phyloP scores from a whole-genome alignment of 2,329 filamentous ascomycete genomes.

The Graphilbum fragrans region DNA sequence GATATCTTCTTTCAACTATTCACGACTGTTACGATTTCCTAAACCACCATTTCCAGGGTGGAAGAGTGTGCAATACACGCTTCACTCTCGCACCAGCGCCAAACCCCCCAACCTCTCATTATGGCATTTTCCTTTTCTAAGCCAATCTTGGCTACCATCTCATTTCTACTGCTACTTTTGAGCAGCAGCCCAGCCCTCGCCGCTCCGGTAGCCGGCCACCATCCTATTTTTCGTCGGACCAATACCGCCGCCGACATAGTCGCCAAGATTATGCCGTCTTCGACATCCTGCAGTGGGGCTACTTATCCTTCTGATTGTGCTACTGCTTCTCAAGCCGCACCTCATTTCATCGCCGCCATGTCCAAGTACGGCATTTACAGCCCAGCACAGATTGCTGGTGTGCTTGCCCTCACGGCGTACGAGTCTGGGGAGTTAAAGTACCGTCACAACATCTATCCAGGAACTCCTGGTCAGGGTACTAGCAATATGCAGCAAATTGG shows the following conservation, averaged over 20 bases:
- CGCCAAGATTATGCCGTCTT: slow-evolving; percentile 42
- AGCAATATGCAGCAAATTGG: slow-evolving; percentile 34
- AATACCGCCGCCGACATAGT: slow-evolving; percentile 26
- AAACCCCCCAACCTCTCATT: no score
- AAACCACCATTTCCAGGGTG: no score
- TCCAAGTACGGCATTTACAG: slow-evolving; percentile 39
- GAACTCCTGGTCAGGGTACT: slow-evolving; percentile 59
- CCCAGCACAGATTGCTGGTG: slow-evolving; percentile 51
- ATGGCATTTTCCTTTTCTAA: not conserved
- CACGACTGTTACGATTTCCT: no score
- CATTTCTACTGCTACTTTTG: not conserved
- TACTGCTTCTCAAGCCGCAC: slow-evolving; percentile 49
- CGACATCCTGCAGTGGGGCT: slow-evolving; percentile 37
- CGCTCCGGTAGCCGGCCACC: not conserved
- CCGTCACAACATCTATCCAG: slow-evolving; percentile 47
- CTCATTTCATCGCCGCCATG: slow-evolving; percentile 44
- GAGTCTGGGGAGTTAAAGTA: slow-evolving; percentile 61
- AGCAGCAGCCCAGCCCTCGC: not conserved
- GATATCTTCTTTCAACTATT: no score
- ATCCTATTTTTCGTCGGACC: not conserved
- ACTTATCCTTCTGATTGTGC: slow-evolving; percentile 45
- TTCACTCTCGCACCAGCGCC: no score
- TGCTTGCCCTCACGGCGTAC: slow-evolving; percentile 58
- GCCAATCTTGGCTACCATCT: not conserved
- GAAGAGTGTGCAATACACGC: no score